phyloP scores from a whole-genome alignment of 805 yeast genomes.

The Wickerhamiella sergipiensis region DNA sequence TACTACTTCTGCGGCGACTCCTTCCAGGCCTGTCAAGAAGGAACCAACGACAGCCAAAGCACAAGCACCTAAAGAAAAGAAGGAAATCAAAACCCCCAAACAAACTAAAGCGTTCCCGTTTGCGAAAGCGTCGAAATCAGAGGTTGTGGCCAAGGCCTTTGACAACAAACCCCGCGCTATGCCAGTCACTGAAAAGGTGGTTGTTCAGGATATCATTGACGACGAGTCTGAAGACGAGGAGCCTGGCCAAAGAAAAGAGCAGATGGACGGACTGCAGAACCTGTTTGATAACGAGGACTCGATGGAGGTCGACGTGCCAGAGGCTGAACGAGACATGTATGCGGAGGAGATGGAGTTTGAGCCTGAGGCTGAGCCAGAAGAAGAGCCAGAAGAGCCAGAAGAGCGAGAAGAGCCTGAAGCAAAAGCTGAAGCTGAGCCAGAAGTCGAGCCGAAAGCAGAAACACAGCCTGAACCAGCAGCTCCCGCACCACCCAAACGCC shows the following conservation, averaged over 20 bases:
- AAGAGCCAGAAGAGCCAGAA: not conserved
- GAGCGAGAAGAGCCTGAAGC: not conserved
- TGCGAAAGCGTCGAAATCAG: not conserved
- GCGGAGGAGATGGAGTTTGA: not conserved
- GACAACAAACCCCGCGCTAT: not conserved
- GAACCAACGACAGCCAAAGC: too few relatives aligned
- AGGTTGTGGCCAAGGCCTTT: constrained; percentile 4
- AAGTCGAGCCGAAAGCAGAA: not conserved
- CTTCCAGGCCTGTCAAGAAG: not conserved
- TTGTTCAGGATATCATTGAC: constrained; percentile 5
- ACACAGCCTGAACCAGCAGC: not conserved
- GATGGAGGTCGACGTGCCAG: not conserved
- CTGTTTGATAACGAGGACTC: constrained; percentile 4
- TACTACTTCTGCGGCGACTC: not conserved
- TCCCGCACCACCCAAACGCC: not conserved
- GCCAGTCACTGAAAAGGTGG: constrained; percentile 9
- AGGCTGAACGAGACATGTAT: not conserved
- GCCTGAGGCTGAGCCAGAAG: not conserved
- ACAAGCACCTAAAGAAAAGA: not conserved
- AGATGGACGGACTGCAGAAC: constrained; percentile 4
- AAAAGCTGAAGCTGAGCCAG: not conserved
- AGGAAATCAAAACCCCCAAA: not conserved
- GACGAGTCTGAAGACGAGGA: not conserved
- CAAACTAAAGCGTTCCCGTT: not conserved
- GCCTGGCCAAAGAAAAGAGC: not conserved